phyloP scores from a whole-genome alignment of 352 stramenopile genomes.

The Saprolegnia diclina region DNA sequence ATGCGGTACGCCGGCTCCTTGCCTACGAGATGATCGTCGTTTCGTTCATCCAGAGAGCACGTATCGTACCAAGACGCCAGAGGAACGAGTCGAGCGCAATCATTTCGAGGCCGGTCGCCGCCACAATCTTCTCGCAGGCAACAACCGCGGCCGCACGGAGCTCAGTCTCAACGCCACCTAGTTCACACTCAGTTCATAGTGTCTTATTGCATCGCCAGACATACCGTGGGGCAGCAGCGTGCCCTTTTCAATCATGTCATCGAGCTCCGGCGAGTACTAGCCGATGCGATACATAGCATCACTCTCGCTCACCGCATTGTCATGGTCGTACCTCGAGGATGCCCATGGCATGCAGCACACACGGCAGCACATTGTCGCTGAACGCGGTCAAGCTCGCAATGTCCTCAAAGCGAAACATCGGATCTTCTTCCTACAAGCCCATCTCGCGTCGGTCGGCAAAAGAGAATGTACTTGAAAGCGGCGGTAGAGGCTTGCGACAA shows the following conservation, averaged over 20 bases:
- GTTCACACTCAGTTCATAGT: neutral
- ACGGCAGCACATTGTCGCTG: conserved; percentile 70
- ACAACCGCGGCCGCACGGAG: conserved; percentile 59
- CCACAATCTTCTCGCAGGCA: conserved; percentile 62
- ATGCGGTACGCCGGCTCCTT: conserved; percentile 64
- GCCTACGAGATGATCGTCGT: conserved; percentile 29
- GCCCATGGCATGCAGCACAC: conserved; percentile 59
- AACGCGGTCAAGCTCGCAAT: conserved; percentile 57
- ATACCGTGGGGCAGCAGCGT: conserved; percentile 37
- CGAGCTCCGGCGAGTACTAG: conserved; percentile 55
- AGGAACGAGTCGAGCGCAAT: conserved; percentile 54
- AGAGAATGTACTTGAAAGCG: conserved; percentile 51
- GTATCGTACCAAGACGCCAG: conserved; percentile 50
- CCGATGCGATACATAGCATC: neutral
- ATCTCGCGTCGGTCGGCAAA: conserved; percentile 13
- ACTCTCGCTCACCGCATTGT: neutral
- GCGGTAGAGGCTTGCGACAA: conserved; percentile 43
- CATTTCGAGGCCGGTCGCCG: conserved; percentile 39
- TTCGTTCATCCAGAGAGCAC: neutral
- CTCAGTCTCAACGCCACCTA: conserved; percentile 45
- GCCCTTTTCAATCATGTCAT: conserved; percentile 36
- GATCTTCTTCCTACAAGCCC: conserved; percentile 38
- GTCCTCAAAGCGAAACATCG: conserved; percentile 49
- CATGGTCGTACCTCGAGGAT: conserved; percentile 50
- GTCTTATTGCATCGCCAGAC: conserved; percentile 24